Conservation (phyloP, 2,329 filamentous ascomycete species). For the Reticulascus tulasneorum region DNA sequence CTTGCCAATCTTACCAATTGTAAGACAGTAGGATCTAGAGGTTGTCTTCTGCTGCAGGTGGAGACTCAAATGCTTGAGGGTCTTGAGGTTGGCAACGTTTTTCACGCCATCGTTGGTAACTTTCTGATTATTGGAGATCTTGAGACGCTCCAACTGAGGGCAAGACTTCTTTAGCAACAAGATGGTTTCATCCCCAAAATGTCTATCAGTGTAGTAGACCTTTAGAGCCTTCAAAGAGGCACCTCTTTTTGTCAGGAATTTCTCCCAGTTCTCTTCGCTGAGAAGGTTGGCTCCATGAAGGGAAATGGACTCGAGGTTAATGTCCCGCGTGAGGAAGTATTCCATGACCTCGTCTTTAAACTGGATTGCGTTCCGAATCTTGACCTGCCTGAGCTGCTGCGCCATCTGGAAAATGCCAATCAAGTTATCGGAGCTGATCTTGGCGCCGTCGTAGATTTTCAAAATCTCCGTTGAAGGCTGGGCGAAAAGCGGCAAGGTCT, state of each 20-base stretch:
- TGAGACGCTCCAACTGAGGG: slow-evolving; percentile 68
- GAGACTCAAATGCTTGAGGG: slow-evolving; percentile 72
- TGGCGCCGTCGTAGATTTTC: slow-evolving; percentile 55
- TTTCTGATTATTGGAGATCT: slow-evolving; percentile 76
- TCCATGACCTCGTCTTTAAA: slow-evolving; percentile 83
- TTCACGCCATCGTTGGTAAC: slow-evolving; percentile 63
- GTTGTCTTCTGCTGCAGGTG: slow-evolving; percentile 57
- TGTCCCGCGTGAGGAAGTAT: slow-evolving; percentile 71
- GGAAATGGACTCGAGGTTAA: slow-evolving; percentile 67
- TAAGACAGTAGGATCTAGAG: slow-evolving; percentile 52
- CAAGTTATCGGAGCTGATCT: slow-evolving; percentile 72
- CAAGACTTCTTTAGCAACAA: slow-evolving; percentile 59
- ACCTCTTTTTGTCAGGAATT: slow-evolving; percentile 65
- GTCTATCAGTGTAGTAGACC: slow-evolving; percentile 78
- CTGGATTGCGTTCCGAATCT: slow-evolving; percentile 81
- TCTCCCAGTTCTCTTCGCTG: slow-evolving; percentile 69
- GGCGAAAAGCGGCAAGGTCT: slow-evolving; percentile 54
- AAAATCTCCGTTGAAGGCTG: slow-evolving; percentile 47
- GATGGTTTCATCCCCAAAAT: slow-evolving; percentile 71
- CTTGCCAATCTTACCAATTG: slow-evolving; percentile 60
- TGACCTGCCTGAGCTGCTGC: slow-evolving; percentile 64
- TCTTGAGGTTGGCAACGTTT: slow-evolving; percentile 56
- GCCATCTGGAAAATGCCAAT: slow-evolving; percentile 75
- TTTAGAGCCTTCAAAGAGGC: slow-evolving; percentile 63
- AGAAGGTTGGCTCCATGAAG: slow-evolving; percentile 83